These are phyloP conservation scores for Annulohypoxylon moriforme DNA, from an alignment of 495 filamentous ascomycete genomes.

Conservation along the genomic window DNA sequence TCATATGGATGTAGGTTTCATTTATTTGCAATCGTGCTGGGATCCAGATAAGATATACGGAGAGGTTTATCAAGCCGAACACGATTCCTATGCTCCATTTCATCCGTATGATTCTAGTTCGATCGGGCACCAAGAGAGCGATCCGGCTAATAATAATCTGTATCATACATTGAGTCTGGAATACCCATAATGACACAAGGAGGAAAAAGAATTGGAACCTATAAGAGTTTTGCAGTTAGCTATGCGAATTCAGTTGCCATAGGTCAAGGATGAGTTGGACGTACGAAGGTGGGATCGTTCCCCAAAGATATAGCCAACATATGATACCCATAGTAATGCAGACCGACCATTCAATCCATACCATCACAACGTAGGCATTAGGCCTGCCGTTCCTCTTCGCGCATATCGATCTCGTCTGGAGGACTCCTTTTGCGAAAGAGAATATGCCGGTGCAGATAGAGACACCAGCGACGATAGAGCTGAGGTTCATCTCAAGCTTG, in stretches of 20 bases:
- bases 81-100: conserved; percentile 2
- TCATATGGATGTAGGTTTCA: not conserved
- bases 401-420: not conserved
- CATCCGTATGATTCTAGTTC: not conserved
- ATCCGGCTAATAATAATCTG: conserved; percentile 2
- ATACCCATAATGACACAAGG: not conserved
- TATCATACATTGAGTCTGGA: not conserved
- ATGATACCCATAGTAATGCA: not conserved
- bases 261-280: not conserved
- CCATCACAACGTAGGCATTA: not conserved
- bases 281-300: not conserved
- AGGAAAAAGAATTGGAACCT: not conserved
- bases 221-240: not conserved
- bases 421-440: not conserved
- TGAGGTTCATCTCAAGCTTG: conserved; percentile 4
- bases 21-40: conserved; percentile 1
- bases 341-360: conserved; percentile 8
- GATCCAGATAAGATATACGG: conserved; percentile 1
- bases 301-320: not conserved
- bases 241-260: not conserved
- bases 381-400: not conserved
- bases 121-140: not conserved
- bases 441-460: conserved; percentile 1
- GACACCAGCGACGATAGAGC: not conserved
- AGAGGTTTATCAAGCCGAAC: not conserved